phyloP scores from a whole-genome alignment of 805 yeast species.

The Saccharomycopsis amapae region DNA sequence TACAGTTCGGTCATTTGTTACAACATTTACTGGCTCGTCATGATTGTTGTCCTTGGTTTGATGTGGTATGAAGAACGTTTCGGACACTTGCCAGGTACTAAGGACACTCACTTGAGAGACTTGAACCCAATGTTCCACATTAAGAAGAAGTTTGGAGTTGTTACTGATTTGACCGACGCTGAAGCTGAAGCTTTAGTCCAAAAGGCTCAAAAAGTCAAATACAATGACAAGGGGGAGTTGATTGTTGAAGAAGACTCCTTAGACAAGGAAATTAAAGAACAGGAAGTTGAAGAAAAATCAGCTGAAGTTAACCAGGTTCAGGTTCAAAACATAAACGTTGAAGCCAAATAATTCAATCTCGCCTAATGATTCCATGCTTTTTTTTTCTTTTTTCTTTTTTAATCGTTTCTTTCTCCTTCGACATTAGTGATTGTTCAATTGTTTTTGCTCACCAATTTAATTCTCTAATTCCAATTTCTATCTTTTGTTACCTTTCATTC shows the following conservation, averaged over 20 bases:
- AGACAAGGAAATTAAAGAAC: too few relatives aligned
- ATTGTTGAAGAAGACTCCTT: conserved; percentile 2
- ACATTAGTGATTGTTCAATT: too few relatives aligned
- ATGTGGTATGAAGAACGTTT: conserved; percentile 79
- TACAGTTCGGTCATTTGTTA: conserved; percentile 86
- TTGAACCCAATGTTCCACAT: conserved; percentile 70
- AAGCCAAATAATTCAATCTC: neutral
- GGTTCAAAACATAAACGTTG: neutral
- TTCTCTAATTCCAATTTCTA: too few relatives aligned
- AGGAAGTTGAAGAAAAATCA: neutral
- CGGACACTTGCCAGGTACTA: conserved; percentile 72
- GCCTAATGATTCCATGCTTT: neutral
- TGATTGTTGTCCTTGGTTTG: conserved; percentile 47
- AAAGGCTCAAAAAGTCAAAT: conserved; percentile 33
- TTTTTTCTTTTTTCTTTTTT: neutral
- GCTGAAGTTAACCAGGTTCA: neutral
- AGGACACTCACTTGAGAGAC: conserved; percentile 39
- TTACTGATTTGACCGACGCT: conserved; percentile 36
- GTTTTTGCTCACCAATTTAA: too few relatives aligned
- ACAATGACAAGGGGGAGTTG: conserved; percentile 31
- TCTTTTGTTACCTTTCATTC: too few relatives aligned
- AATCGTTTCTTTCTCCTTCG: neutral
- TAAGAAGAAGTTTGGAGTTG: conserved; percentile 58
- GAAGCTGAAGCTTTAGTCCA: conserved; percentile 48
- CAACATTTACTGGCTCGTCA: conserved; percentile 77